Conservation (phyloP, 176 grass and related monocot genomes). For the Melocanna baccifera region DNA sequence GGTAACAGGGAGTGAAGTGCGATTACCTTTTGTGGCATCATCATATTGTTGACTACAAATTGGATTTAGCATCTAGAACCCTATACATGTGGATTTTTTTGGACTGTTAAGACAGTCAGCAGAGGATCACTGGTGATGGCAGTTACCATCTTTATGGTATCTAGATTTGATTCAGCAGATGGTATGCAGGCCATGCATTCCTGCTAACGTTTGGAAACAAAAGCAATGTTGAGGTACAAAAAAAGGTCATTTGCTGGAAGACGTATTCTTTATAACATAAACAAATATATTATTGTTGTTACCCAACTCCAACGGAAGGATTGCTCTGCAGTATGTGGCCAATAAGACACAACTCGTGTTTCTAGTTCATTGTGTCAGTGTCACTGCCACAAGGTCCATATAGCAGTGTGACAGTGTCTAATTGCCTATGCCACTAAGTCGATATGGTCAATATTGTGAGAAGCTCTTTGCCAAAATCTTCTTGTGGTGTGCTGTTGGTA, state of each 20-base stretch:
- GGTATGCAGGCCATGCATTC: not conserved
- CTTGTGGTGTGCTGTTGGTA: not conserved
- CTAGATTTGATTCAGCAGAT: not conserved
- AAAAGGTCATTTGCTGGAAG: too few relatives aligned
- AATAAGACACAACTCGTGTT: not conserved
- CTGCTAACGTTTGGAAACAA: not conserved
- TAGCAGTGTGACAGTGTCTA: not conserved
- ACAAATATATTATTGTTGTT: too few relatives aligned
- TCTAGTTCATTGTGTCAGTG: not conserved
- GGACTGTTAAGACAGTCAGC: not conserved
- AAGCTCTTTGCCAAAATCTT: not conserved
- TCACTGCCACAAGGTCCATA: not conserved
- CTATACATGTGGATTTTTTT: not conserved
- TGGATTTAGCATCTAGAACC: not conserved
- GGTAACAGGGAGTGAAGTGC: not conserved
- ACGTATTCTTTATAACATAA: too few relatives aligned
- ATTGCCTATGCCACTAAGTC: not conserved
- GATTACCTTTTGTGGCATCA: not conserved
- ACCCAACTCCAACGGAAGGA: not conserved
- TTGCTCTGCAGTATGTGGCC: not conserved
- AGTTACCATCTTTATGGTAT: not conserved
- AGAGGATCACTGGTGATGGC: not conserved
- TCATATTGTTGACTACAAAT: not conserved
- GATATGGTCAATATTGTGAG: not conserved
- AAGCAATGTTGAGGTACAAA: not conserved